Evolutionary conservation across 2,329 filamentous ascomycete genomes (phyloP), one percentile per base, ranked within the genome.

Genomic region (Fusarium oligoseptatum): DNA sequence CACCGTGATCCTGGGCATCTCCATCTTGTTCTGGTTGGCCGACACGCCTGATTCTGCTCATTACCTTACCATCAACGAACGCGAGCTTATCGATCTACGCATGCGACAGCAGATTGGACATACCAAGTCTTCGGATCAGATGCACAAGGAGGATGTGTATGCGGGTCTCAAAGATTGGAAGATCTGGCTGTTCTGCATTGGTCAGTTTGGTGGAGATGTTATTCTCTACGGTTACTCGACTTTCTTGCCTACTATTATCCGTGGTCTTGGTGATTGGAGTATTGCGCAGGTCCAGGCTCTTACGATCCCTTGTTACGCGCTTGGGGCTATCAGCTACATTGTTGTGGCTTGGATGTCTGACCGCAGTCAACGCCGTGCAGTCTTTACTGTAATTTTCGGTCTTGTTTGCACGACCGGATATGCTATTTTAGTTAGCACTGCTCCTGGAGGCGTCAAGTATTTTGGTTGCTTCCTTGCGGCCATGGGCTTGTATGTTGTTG

Each of bases 181-280:
- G 88, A 92, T 90, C 34, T 92, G 88, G 82, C 83, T 86, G 1
- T 92, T 92, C 75, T 89, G 85, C 73, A 81, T 88, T 39, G 89
- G 84, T 1, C 89, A 92, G 69, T 92, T 92, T 60, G 89, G 90
- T 4, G 84, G 86, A 20, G 90, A 92, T 71, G 91, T 88, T 0
- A 91, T 92, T 84, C 85, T 93, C 0, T 93, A 93, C 72, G 80
- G 80, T 3, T 92, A 89, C 78, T 88, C 87, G 61, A 92, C 90
- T 2, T 93, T 93, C 75, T 81, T 93, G 41, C 91, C 91, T 0
- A 92, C 91, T 0, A 93, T 93, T 64, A 92, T 93, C 77, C 83
- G 87, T 22, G 89, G 87, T 0, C 86, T 93, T 61, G 86, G 90
- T 0, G 84, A 90, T 60, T 80, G 79, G 79, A 71, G 67, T n/a